A percentile compares a stretch with the other conserved stretches of the same genome.
Conservation (phyloP, 1,284 basidiomycete genomes). For the Xanthoconium separans region DNA sequence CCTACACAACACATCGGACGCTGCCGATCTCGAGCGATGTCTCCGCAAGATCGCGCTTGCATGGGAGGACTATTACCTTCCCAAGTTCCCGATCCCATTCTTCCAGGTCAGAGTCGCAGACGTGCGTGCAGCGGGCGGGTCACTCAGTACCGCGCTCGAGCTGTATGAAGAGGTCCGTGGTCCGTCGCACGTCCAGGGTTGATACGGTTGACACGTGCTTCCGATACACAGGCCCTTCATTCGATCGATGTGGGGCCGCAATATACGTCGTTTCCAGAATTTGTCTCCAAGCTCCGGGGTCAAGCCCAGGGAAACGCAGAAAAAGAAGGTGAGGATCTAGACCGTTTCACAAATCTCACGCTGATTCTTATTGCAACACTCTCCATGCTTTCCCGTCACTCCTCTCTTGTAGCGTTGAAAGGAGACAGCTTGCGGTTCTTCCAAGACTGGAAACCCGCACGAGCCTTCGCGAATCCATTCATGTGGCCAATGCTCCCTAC, state of each 20-base stretch:
- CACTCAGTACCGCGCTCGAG: slow-evolving; percentile 30
- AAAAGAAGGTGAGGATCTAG: slow-evolving; percentile 24
- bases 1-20: slow-evolving; percentile 17
- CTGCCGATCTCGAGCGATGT: slow-evolving; percentile 19
- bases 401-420: slow-evolving; percentile 13
- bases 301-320: slow-evolving; percentile 27
- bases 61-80: slow-evolving; percentile 34
- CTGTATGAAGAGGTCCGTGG: slow-evolving; percentile 31
- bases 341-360: not conserved
- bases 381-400: too few relatives aligned
- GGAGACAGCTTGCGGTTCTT: slow-evolving; percentile 29
- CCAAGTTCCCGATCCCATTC: slow-evolving; percentile 32
- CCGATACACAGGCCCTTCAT: slow-evolving; percentile 22
- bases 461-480: slow-evolving; percentile 33
- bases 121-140: slow-evolving; percentile 30
- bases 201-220: not conserved
- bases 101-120: slow-evolving; percentile 34
- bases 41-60: slow-evolving; percentile 29
- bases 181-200: too few relatives aligned
- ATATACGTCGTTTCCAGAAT: slow-evolving; percentile 19
- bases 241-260: slow-evolving; percentile 18
- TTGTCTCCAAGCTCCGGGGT: slow-evolving; percentile 26
- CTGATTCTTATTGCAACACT: not conserved
- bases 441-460: slow-evolving; percentile 32
- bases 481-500: slow-evolving; percentile 32